Evolutionary conservation across 257 asterid species (phyloP).

Genomic region (Handroanthus guayacan): DNA sequence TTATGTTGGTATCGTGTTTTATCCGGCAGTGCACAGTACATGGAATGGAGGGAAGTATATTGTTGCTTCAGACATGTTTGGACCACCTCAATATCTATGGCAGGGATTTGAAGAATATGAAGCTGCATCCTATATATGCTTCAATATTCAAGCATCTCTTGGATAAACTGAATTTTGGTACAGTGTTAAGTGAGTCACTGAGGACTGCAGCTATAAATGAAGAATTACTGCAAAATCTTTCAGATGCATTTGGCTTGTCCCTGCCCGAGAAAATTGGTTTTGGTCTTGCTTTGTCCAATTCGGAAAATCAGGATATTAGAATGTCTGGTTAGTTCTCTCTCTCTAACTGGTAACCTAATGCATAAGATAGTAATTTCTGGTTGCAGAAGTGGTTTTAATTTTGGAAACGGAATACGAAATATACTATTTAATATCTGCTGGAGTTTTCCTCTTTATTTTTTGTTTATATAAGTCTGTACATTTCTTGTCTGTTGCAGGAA

Average conservation of each 20-base stretch:
- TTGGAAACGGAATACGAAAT: not conserved
- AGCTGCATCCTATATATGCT: constrained; percentile 67
- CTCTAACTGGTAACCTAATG: constrained; percentile 25
- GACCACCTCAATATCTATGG: constrained; percentile 67
- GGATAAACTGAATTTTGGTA: constrained; percentile 82
- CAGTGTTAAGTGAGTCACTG: constrained; percentile 74
- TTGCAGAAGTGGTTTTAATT: constrained; percentile 16
- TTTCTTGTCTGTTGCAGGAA: constrained; percentile 61
- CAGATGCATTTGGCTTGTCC: constrained; percentile 63
- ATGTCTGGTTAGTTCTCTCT: constrained; percentile 72
- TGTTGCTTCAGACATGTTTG: constrained; percentile 72
- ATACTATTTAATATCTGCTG: not conserved
- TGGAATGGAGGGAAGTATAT: constrained; percentile 82
- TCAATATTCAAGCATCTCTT: constrained; percentile 70
- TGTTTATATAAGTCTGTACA: constrained; percentile 27
- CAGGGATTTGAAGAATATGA: constrained; percentile 65
- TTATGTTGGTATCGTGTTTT: constrained; percentile 32
- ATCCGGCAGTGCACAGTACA: constrained; percentile 59
- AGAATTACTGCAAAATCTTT: constrained; percentile 75
- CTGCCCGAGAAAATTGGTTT: constrained; percentile 74
- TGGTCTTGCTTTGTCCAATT: constrained; percentile 88
- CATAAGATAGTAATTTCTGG: not conserved
- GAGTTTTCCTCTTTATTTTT: constrained; percentile 8
- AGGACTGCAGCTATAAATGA: constrained; percentile 59
- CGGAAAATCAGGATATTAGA: constrained; percentile 72